Percentiles rank a stretch among this genome's conserved stretches.
Evolutionary conservation across 2,329 filamentous ascomycete species (phyloP).

Genomic region (Dothiorella sarmentorum): DNA sequence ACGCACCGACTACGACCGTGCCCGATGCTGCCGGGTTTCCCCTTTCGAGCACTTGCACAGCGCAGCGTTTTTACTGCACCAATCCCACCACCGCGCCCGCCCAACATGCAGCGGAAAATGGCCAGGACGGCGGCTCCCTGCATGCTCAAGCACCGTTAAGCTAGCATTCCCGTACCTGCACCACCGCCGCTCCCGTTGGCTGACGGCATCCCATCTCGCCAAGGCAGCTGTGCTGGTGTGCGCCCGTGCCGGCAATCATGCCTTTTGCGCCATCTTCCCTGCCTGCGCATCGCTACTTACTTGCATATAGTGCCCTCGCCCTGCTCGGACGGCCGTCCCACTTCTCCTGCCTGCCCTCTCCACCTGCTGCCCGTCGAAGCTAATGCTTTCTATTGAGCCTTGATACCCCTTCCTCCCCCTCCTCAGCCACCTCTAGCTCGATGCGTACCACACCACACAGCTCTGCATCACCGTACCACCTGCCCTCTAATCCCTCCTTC

Average conservation of each 20-base stretch:
- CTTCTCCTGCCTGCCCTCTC: background rate
- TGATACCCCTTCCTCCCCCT: conserved; percentile 3
- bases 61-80: background rate
- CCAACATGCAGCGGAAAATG: background rate
- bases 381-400: background rate
- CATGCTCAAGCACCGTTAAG: background rate
- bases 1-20: conserved; percentile 6
- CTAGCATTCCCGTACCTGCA: conserved; percentile 15
- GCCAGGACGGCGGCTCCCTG: background rate
- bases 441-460: background rate
- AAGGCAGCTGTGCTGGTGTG: conserved; percentile 2
- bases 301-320: conserved; percentile 3
- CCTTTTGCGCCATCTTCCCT: conserved; percentile 17
- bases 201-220: conserved; percentile 11
- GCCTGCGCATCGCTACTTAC: conserved; percentile 12
- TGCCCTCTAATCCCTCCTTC: background rate
- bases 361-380: background rate
- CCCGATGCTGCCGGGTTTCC: background rate
- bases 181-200: conserved; percentile 5
- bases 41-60: background rate
- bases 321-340: background rate
- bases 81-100: background rate
- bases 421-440: background rate
- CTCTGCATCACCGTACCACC: background rate
- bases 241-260: conserved; percentile 14